Evolutionary conservation across 192 early-diverging fungal genomes (phyloP), one percentile per base, ranked within the genome.

Genomic region (Coemansia furcata): DNA sequence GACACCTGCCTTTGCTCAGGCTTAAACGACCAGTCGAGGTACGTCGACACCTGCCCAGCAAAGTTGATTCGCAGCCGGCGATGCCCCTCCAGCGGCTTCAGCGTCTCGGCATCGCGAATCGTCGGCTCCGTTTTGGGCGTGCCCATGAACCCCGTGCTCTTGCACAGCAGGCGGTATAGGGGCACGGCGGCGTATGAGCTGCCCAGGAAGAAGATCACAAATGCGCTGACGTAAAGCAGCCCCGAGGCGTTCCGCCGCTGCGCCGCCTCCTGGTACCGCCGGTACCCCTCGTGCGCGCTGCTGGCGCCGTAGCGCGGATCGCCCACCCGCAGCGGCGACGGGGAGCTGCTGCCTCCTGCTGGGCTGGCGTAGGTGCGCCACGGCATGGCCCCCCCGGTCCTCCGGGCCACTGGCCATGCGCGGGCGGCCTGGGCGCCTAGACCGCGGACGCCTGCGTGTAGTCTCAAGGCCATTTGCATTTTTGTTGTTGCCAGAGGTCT

Each of bases 131-230:
- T 91, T 55, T 86, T 85, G 38, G 95, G 93, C 32, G 97, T 96
- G 15, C 97, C 97, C 72, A 92, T 93, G 54, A 91, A 85, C 0
- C 96, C 96, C 3, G 96, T 98, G n/a, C 86, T 85, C 43, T 92
- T 88, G 86, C 97, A 99, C 68, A 99, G 89, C 52, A 98, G 82
- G 44, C 95, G 88, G 84, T 99, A 99, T 6, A 97, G 81, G 4
- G 97, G 97, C 6, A 98, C 98, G 2, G 96, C 91, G 4, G 95
- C 95, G 76, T 97, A 99, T 8, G 93, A 85, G 12, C 92, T 77
- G 23, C 95, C 97, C 5, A 97, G 49, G 60, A 96, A 93, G 21
- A 83, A 73, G 21, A 99, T 89, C 33, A 99, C 86, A 40, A 94
- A 85, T 0, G 95, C 87, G 10, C 87, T 85, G 26, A 90, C 87